Base-by-base conservation (phyloP, 768 basidiomycete genomes). In the Suillus variegatus region DNA sequence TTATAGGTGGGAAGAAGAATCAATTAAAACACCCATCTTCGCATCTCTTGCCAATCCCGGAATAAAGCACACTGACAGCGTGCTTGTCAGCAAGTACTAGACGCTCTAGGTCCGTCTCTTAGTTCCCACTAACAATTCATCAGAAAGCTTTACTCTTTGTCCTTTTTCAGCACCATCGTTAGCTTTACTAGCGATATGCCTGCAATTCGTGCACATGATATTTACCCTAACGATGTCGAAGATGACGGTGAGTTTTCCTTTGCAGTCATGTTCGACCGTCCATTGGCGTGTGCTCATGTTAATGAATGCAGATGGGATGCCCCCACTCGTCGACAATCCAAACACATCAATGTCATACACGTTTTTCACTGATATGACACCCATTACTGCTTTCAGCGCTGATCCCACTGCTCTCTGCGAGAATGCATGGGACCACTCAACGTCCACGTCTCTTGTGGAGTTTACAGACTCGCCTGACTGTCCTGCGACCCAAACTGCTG, bases 301-400 rank as follows among this genome's bases (percentile, higher is more conserved):
- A 64, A 69, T 63, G 62, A 44, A 22, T 38, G 28, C 72, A 84
- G 84, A 82, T 73, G 76, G 76, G 20, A 83, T 84, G 82, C 83
- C 83, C 9, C 79, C 82, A 46, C 79, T 83, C 70, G 80, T 86
- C 70, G 86, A 88, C 71, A 82, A 82, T 72, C 84, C 83, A 66
- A 79, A 77, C 69, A 79, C 82, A 66, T 77, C 81, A 38, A 82
- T 83, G 80, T 84, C 82, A 51, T 87, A 85, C 76, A 88, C 87
- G n/a, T 89, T 90, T 76, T 83, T 83, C 71, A 80, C 83, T 35
- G 84, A 86, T 71, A 86, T 86, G 80, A 82, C 83, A 6, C 83
- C 86, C 57, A 80, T 83, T 72, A 82, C 82, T 44, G 85, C 81
- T 77, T 75, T 77, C 67, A 77, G 73, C 35, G 68, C 71, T 62